A percentile compares a stretch with the other conserved stretches of the same genome.
phyloP scores from a whole-genome alignment of 139 green algal species.

The Spirogloea muscicola region DNA sequence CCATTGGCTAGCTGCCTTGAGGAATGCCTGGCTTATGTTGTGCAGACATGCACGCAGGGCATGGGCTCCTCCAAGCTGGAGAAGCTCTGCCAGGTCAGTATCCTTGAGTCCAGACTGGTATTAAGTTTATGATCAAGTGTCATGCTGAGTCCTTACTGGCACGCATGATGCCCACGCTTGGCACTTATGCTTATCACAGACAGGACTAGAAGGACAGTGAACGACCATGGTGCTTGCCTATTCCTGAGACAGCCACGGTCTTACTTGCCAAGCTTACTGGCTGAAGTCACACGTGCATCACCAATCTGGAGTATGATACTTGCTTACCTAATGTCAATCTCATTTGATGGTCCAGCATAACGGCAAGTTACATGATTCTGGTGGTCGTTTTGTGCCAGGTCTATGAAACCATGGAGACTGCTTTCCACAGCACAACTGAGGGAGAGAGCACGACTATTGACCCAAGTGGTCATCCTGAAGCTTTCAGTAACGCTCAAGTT shows the following conservation, averaged over 20 bases:
- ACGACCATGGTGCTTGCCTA: too few species aligned
- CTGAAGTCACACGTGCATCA: too few species aligned
- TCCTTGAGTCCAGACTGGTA: neutral
- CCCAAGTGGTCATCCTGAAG: too few species aligned
- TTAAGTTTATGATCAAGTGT: neutral
- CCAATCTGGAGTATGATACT: too few species aligned
- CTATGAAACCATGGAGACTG: conserved; percentile 32
- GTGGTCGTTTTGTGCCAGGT: neutral
- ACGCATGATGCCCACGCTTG: too few species aligned
- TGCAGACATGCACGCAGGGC: conserved; percentile 20
- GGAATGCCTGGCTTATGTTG: conserved; percentile 28
- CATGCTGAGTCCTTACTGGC: too few species aligned
- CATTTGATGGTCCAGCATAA: neutral
- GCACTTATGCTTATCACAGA: too few species aligned
- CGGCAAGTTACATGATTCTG: neutral
- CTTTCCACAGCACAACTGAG: too few species aligned
- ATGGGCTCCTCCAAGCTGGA: conserved; percentile 43
- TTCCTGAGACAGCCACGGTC: too few species aligned
- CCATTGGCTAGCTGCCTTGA: conserved; percentile 15
- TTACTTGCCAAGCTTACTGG: too few species aligned
- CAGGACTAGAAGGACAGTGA: neutral
- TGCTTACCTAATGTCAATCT: neutral
- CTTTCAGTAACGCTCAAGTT: too few species aligned
- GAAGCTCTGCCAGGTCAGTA: conserved; percentile 38
- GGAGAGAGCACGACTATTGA: too few species aligned